Percentiles rank a stretch among this genome's conserved stretches.
These are phyloP conservation scores for Senna tora DNA, from an alignment of 306 rosid genomes.

Conservation along the genomic window DNA sequence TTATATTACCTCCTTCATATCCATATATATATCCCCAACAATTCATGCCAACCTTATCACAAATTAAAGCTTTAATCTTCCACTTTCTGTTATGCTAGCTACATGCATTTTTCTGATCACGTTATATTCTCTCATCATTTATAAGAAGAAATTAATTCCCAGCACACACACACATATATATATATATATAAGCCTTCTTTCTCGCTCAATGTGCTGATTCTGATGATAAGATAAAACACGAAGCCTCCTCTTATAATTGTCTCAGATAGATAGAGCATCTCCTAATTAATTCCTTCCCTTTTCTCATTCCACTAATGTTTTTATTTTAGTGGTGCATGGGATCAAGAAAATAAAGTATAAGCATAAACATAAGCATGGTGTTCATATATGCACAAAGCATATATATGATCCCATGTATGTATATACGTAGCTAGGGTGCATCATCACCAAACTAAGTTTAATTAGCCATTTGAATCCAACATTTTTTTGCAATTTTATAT, in stretches of 20 bases:
- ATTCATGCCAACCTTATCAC: slow-evolving; percentile 10
- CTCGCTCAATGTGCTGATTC: slow-evolving; percentile 16
- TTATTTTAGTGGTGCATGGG: not conserved
- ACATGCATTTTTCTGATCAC: not conserved
- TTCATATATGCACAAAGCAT: too few relatives aligned
- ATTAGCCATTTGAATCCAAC: too few relatives aligned
- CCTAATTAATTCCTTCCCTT: slow-evolving; percentile 8
- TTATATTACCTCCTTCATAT: slow-evolving; percentile 31
- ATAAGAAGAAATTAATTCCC: too few relatives aligned
- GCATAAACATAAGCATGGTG: not conserved
- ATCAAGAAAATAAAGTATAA: not conserved
- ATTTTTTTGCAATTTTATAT: too few relatives aligned
- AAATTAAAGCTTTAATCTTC: not conserved
- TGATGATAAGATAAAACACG: slow-evolving; percentile 28
- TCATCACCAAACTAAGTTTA: too few relatives aligned
- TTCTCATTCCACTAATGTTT: slow-evolving; percentile 29
- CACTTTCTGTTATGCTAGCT: slow-evolving; percentile 8
- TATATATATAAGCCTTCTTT: slow-evolving; percentile 3
- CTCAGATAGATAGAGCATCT: slow-evolving; percentile 2
- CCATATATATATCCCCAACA: slow-evolving; percentile 5
- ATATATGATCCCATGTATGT: too few relatives aligned
- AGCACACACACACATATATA: too few relatives aligned
- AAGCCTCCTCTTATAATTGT: not conserved
- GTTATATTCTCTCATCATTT: too few relatives aligned
- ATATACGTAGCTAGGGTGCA: too few relatives aligned